These are phyloP conservation scores for Sordaria brevicollis DNA, from an alignment of 495 filamentous ascomycete genomes.

Conservation along the genomic window DNA sequence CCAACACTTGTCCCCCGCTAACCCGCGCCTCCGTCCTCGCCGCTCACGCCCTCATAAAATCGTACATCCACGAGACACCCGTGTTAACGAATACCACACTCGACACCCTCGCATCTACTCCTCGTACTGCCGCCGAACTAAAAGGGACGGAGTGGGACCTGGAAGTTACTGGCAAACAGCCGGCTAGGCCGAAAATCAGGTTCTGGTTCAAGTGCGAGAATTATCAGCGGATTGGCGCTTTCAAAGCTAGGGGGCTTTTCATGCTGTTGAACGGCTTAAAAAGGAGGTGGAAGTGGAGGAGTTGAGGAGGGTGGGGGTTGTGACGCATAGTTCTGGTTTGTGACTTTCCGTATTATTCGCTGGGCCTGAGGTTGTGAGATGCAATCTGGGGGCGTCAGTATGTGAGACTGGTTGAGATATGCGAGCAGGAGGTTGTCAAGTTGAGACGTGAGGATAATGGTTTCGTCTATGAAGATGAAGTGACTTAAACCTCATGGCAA, in stretches of 20 bases:
- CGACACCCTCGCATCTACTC: conserved; percentile 56
- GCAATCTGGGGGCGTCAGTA: neutral
- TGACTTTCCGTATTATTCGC: conserved; percentile 1
- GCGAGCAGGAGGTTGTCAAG: neutral
- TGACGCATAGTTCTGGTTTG: conserved; percentile 84
- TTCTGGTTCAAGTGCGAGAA: conserved; percentile 98
- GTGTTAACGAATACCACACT: conserved; percentile 70
- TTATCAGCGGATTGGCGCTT: conserved; percentile 80
- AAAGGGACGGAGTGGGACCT: conserved; percentile 46
- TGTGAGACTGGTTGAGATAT: neutral
- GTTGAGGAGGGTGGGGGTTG: conserved; percentile 54
- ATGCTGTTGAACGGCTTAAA: conserved; percentile 68
- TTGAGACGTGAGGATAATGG: neutral
- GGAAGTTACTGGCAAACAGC: conserved; percentile 35
- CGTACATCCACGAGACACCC: conserved; percentile 73
- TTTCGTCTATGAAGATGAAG: neutral
- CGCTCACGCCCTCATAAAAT: conserved; percentile 63
- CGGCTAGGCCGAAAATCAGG: conserved; percentile 54
- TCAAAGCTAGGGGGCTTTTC: conserved; percentile 90
- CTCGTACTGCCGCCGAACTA: conserved; percentile 44
- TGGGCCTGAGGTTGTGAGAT: neutral
- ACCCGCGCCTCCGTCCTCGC: conserved; percentile 55
- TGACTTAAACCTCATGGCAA: neutral
- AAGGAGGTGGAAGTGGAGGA: conserved; percentile 48
- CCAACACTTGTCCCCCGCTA: conserved; percentile 45